Evolutionary conservation across 495 filamentous ascomycete species (phyloP), one percentile per base, ranked within the genome.

Genomic region (Xylaria palmicola): DNA sequence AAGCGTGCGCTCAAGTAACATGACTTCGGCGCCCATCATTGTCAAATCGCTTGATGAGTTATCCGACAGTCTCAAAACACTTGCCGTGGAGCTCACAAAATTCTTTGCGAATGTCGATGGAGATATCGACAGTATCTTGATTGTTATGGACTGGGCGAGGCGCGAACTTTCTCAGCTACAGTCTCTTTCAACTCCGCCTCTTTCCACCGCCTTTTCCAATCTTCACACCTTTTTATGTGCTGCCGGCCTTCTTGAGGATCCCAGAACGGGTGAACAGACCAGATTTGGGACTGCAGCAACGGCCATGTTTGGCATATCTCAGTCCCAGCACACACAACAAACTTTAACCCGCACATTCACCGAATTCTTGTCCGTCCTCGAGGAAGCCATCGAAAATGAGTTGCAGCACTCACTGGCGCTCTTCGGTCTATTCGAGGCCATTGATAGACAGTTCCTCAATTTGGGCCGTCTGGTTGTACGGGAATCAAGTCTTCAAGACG

Each of bases 91-190:
- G 66, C 77, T 96, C 22, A 93, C 89, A 6, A 85, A 85, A 63
- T 97, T 97, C 75, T 96, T 96, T 67, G 88, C 91, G 34, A 90
- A 91, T 59, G 91, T 97, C 13, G 90, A 97, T 70, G 90, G 91
- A 12, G 92, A 97, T 65, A 88, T 97, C 62, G 92, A 96, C 70
- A 86, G 78, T 55, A 94, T 97, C 59, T 79, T 97, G 27, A 88
- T 93, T 41, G 90, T 93, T 13, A 97, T 97, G 91, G 91, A 95
- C 72, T 97, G 92, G 92, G 90, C 91, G 32, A 87, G 88, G 67
- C 87, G 90, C 49, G 91, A 97, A 74, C 83, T 97, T 9, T 70
- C 77, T 19, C 78, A 79, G 47, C 64, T 84, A 26, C 76, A 77
- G 41, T 54, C 66, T 24, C 67, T 69, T 19, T 85, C 88, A 4